Conservation (phyloP, 1,284 basidiomycete genomes). For the Puccinia hordei region DNA sequence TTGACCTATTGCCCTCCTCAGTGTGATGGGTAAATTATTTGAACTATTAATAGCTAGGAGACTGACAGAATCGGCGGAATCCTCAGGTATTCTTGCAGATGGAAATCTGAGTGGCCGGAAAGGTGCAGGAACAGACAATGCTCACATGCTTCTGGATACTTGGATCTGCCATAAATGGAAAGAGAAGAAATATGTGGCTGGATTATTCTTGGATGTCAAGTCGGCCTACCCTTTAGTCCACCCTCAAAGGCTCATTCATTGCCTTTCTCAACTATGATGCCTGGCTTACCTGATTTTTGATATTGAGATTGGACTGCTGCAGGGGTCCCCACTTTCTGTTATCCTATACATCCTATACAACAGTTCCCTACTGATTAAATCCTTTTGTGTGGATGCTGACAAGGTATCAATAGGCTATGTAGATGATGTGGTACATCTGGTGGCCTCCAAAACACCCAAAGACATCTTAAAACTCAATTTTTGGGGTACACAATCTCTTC, state of each 20-base stretch:
- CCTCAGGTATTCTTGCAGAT: no score
- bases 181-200: background rate
- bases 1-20: slow-evolving; percentile 7
- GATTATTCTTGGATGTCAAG: slow-evolving; percentile 18
- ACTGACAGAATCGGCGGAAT: background rate
- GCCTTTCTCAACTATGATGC: background rate
- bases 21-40: slow-evolving; percentile 5
- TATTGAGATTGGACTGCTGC: background rate
- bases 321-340: slow-evolving; percentile 15
- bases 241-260: background rate
- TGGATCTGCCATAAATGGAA: no score
- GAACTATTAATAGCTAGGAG: background rate
- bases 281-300: background rate
- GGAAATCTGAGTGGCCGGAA: background rate
- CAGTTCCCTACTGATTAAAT: background rate
- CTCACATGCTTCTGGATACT: no score
- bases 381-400: no score
- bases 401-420: slow-evolving; percentile 7
- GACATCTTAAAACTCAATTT: background rate
- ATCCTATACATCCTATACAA: slow-evolving; percentile 26
- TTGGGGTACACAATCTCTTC: background rate
- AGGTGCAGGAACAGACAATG: background rate
- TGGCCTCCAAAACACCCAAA: background rate
- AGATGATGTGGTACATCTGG: slow-evolving; percentile 17
- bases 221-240: slow-evolving; percentile 9